Evolutionary conservation across 768 basidiomycete genomes (phyloP).

Genomic region (Suillus occidentalis): DNA sequence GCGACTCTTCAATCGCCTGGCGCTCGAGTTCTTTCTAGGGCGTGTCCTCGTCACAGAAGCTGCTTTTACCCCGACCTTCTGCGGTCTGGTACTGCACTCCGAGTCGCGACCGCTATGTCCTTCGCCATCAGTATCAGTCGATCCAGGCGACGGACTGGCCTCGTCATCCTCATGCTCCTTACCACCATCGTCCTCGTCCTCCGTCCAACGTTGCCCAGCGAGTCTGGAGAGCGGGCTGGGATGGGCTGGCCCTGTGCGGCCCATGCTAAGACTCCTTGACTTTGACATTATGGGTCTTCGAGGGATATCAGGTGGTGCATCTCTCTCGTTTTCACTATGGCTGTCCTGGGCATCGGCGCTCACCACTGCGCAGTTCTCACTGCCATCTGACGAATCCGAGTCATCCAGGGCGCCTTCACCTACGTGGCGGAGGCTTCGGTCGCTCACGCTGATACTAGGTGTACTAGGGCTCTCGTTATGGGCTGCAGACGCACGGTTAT

Average conservation of each 20-base stretch:
- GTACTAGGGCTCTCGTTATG: constrained; percentile 34
- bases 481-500: constrained; percentile 45
- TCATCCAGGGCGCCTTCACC: constrained; percentile 80
- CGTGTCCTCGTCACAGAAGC: constrained; percentile 32
- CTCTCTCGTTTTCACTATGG: constrained; percentile 36
- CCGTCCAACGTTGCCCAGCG: constrained; percentile 53
- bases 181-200: constrained; percentile 41
- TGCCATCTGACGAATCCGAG: constrained; percentile 60
- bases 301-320: constrained; percentile 9
- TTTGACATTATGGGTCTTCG: constrained; percentile 30
- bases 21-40: constrained; percentile 31
- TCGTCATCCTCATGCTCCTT: constrained; percentile 47
- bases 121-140: constrained; percentile 61
- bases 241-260: constrained; percentile 34
- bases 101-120: constrained; percentile 34
- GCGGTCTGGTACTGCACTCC: constrained; percentile 12
- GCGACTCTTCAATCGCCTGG: constrained; percentile 35
- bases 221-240: constrained; percentile 70
- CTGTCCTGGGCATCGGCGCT: constrained; percentile 19
- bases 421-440: constrained; percentile 57
- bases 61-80: constrained; percentile 8
- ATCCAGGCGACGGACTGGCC: constrained; percentile 56
- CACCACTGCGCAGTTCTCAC: constrained; percentile 18
- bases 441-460: constrained; percentile 33
- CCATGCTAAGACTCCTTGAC: constrained; percentile 36